Base-by-base conservation (phyloP, 306 rosid species). In the Styphnolobium japonicum region DNA sequence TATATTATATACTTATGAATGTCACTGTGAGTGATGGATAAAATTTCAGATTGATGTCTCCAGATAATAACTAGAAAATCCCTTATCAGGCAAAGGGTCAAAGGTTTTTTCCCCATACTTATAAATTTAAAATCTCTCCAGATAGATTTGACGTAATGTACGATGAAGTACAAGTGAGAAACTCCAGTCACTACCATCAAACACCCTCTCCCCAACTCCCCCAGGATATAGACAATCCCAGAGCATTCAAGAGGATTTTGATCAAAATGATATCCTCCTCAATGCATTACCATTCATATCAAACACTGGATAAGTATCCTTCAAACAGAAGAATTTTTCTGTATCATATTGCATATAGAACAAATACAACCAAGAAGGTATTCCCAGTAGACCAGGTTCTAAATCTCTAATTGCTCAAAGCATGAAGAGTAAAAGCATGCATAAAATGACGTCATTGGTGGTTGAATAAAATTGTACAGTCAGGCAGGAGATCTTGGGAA, bases 401-500 rank as follows among this genome's bases (percentile, higher is more conserved):
- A 29, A 67, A 31, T 34, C 51, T 45, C 45, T 6, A 45, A 23
- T 39, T 60, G 19, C 31, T 58, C 70, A 39, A 16, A 60, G 52
- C 60, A 73, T 34, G 67, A 73, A 46, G 63, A 34, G 23, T 49
- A 64, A 60, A 82, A 75, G 34, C 71, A 56, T 29, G 19, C 31
- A 64, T 43, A 69, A 22, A 21, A 75, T 48, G 78, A 36, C 11
- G 70, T 55, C 39, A 53, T 57, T 55, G 66, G 69, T 45, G 40
- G 37, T 43, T 52, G 56, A 45, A 52, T 5, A 45, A 61, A 53
- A 45, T 40, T 52, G 65, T 27, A 22, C 57, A 18, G 69, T 40
- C 43, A 14, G 55, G 81, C 39, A 62, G 68, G 29, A 86, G 73
- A 73, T 49, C 81, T 71, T 74, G 81, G 69, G 63, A 56, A 73